Evolutionary conservation across 495 filamentous ascomycete genomes (phyloP).

Genomic region (Neurospora sp.): DNA sequence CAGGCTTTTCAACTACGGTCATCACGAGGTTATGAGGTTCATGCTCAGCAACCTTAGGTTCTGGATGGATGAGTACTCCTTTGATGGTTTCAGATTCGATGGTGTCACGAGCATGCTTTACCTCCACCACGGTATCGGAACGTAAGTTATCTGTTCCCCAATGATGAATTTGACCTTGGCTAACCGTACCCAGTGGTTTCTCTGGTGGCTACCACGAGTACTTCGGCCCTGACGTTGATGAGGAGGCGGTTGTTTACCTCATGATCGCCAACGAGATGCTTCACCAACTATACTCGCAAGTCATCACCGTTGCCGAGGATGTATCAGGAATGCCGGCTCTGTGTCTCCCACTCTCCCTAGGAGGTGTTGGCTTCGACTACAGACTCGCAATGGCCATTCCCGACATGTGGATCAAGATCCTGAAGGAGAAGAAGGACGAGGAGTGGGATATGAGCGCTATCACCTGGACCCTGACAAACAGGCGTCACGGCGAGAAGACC

Average conservation of each 20-base stretch:
- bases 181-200: slow-evolving; percentile 57
- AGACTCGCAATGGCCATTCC: slow-evolving; percentile 95
- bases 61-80: slow-evolving; percentile 98
- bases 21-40: slow-evolving; percentile 89
- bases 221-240: slow-evolving; percentile 85
- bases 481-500: slow-evolving; percentile 93
- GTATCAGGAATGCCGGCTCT: slow-evolving; percentile 97
- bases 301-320: slow-evolving; percentile 89
- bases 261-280: slow-evolving; percentile 97
- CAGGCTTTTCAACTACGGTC: slow-evolving; percentile 92
- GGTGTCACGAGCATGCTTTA: slow-evolving; percentile 99
- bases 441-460: slow-evolving; percentile 90
- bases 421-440: slow-evolving; percentile 86
- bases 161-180: not conserved
- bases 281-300: slow-evolving; percentile 73
- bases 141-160: slow-evolving; percentile 50
- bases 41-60: slow-evolving; percentile 90
- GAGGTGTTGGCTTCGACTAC: slow-evolving; percentile 95
- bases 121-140: slow-evolving; percentile 91
- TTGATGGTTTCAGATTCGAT: slow-evolving; percentile 96
- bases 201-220: slow-evolving; percentile 98
- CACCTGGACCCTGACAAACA: slow-evolving; percentile 78
- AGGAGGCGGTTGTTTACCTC: slow-evolving; percentile 90
- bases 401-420: slow-evolving; percentile 97
- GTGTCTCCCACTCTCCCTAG: slow-evolving; percentile 73